These are phyloP conservation scores for Mesembryanthemum crystallinum DNA, from an alignment of 148 eudicot genomes.

Conservation along the genomic window DNA sequence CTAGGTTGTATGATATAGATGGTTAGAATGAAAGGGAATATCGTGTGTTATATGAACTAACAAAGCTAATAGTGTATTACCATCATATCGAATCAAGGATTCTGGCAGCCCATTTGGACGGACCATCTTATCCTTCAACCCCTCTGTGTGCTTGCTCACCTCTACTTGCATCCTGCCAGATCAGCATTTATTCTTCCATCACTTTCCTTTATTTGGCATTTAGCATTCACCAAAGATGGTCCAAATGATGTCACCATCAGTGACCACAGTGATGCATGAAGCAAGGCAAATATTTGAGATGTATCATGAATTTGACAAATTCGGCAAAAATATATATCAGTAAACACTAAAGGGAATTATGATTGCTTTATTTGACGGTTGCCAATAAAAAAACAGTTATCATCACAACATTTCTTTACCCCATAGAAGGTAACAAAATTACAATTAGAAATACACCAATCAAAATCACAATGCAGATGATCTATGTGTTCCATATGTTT, in stretches of 20 bases:
- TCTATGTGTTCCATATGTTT: background rate
- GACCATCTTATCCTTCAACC: conserved; percentile 67
- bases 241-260: conserved; percentile 13
- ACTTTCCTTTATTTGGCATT: conserved; percentile 13
- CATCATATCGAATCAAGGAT: conserved; percentile 89
- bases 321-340: background rate
- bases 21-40: background rate
- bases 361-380: background rate
- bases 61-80: conserved; percentile 34
- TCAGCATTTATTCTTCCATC: conserved; percentile 30
- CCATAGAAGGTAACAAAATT: too few relatives aligned
- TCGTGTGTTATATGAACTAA: background rate
- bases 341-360: background rate
- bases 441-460: too few relatives aligned
- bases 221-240: conserved; percentile 7
- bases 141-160: conserved; percentile 98
- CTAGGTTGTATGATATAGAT: background rate
- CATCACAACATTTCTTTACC: too few relatives aligned
- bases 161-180: conserved; percentile 93
- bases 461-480: too few relatives aligned
- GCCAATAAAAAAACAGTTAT: too few relatives aligned
- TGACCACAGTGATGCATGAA: background rate
- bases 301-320: conserved; percentile 3
- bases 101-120: conserved; percentile 97
- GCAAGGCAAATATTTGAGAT: conserved; percentile 2